Evolutionary conservation across 2,329 filamentous ascomycete species (phyloP).

Genomic region (Pyricularia grisea): DNA sequence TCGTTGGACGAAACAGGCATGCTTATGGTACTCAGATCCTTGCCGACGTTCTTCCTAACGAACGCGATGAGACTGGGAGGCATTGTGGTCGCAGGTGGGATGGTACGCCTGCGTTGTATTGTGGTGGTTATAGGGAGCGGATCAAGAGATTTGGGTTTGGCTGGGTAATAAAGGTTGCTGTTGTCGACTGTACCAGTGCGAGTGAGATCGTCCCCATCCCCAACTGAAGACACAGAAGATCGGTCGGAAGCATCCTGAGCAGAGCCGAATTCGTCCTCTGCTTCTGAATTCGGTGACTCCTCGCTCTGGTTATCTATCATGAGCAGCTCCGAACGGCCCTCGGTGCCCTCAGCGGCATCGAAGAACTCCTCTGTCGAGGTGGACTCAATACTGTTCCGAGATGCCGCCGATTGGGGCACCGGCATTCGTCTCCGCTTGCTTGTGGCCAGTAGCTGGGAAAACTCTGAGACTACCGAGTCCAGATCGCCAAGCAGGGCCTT

Average conservation of each 20-base stretch:
- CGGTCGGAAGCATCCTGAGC: conserved; percentile 50
- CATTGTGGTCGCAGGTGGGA: conserved; percentile 64
- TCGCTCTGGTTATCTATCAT: conserved; percentile 64
- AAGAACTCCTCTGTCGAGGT: conserved; percentile 77
- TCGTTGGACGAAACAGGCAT: conserved; percentile 98
- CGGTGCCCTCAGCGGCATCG: conserved; percentile 71
- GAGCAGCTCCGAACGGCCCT: conserved; percentile 55
- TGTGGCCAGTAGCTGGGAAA: conserved; percentile 64
- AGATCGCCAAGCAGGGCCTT: conserved; percentile 76
- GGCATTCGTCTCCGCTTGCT: conserved; percentile 68
- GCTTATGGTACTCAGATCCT: conserved; percentile 90
- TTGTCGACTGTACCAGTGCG: conserved; percentile 32
- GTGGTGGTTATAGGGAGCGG: conserved; percentile 65
- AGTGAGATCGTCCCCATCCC: conserved; percentile 43
- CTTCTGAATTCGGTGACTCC: conserved; percentile 23
- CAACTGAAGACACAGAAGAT: conserved; percentile 50
- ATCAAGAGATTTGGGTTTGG: conserved; percentile 62
- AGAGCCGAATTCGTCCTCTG: conserved; percentile 14
- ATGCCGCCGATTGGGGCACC: conserved; percentile 30
- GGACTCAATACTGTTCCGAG: conserved; percentile 68
- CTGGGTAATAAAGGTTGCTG: conserved; percentile 52
- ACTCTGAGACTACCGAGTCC: conserved; percentile 74
- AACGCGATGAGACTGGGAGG: conserved; percentile 92
- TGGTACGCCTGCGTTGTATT: conserved; percentile 58
- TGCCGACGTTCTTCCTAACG: conserved; percentile 93